Evolutionary conservation across 371 early-diverging fungal genomes (phyloP).

Genomic region (Mucor plumbeus): DNA sequence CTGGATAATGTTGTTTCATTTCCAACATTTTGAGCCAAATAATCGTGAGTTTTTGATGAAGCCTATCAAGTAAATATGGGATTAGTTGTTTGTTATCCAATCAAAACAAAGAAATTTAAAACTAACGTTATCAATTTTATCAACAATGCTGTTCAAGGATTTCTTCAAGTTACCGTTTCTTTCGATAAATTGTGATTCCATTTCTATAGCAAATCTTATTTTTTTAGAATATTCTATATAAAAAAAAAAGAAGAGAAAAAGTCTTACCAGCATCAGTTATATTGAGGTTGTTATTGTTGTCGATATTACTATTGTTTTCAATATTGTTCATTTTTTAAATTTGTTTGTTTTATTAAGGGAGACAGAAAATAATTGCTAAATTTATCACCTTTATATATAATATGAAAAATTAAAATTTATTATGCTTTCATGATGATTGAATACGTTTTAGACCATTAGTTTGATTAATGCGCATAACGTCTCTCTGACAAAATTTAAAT

Average conservation of each 20-base stretch:
- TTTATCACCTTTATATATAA: not conserved
- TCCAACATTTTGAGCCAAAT: slow-evolving; percentile 7
- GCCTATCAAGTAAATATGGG: not conserved
- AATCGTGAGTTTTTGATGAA: slow-evolving; percentile 18
- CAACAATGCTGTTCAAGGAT: slow-evolving; percentile 9
- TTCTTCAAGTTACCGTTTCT: slow-evolving; percentile 21
- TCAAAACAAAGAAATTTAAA: not conserved
- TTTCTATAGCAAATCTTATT: not conserved
- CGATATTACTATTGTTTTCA: not conserved
- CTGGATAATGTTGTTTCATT: not conserved
- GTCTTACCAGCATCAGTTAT: slow-evolving; percentile 20
- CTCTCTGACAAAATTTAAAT: no score
- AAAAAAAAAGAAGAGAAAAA: not conserved
- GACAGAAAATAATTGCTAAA: not conserved
- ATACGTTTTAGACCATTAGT: not conserved
- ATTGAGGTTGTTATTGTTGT: not conserved
- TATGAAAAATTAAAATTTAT: not conserved
- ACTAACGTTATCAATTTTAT: slow-evolving; percentile 23
- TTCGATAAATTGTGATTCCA: slow-evolving; percentile 29
- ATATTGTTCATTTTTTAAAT: slow-evolving; percentile 1
- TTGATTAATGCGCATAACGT: not conserved
- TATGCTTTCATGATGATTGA: slow-evolving; percentile 5
- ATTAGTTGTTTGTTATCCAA: not conserved
- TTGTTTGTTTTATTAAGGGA: not conserved
- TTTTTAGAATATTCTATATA: no score